A percentile compares a stretch with the other conserved stretches of the same genome.
These are phyloP conservation scores for Pseudozyma hubeiensis DNA, from an alignment of 1,284 basidiomycete species.

Conservation along the genomic window DNA sequence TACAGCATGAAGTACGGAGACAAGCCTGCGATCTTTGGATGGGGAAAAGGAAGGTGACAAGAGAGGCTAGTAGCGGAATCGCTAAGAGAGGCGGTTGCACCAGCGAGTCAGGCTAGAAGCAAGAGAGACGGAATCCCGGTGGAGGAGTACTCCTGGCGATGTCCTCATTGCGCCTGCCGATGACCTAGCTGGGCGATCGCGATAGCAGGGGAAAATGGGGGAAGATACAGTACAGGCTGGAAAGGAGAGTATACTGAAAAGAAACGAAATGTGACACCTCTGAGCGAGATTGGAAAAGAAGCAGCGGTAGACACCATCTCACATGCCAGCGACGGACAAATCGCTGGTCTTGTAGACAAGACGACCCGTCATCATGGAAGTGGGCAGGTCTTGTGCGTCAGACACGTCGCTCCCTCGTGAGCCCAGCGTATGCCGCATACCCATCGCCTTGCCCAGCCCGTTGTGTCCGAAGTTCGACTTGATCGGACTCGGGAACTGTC, in stretches of 20 bases:
- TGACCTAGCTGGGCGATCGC: background rate
- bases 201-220: background rate
- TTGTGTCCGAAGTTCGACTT: slow-evolving; percentile 17
- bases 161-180: slow-evolving; percentile 31
- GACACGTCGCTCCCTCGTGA: slow-evolving; percentile 13
- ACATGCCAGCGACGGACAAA: slow-evolving; percentile 28
- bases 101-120: background rate
- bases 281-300: background rate
- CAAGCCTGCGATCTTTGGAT: slow-evolving; percentile 10
- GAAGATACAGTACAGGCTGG: background rate
- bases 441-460: slow-evolving; percentile 30
- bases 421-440: slow-evolving; percentile 19
- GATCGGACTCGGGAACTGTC: slow-evolving; percentile 34
- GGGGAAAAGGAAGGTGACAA: slow-evolving; percentile 1
- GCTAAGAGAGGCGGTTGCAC: background rate
- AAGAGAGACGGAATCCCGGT: slow-evolving; percentile 41
- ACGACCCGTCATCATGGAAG: slow-evolving; percentile 12
- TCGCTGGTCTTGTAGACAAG: slow-evolving; percentile 46
- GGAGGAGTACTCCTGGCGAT: slow-evolving; percentile 27
- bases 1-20: slow-evolving; percentile 14
- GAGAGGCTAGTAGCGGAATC: slow-evolving; percentile 15
- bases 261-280: background rate
- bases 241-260: background rate
- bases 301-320: background rate
- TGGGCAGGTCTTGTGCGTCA: slow-evolving; percentile 10